Conservation (phyloP, 768 basidiomycete genomes). For the Rhodotorula graminis region DNA sequence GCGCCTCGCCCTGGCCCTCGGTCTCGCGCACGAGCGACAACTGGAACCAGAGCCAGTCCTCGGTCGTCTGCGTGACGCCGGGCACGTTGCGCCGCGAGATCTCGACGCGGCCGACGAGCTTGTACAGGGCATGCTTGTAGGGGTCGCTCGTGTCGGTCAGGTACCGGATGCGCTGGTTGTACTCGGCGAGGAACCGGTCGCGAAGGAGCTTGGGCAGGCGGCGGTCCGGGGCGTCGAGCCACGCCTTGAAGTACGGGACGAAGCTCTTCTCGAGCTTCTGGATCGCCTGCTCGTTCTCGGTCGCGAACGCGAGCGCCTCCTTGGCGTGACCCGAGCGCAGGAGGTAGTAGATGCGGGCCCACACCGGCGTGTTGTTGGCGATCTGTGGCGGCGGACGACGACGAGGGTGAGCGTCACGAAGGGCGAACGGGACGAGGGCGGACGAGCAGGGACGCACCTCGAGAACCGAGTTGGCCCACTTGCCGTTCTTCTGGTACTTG, state of each 20-base stretch:
- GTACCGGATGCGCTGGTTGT: conserved; percentile 74
- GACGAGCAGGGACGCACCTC: conserved; percentile 58
- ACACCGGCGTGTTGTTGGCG: conserved; percentile 78
- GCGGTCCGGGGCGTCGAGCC: conserved; percentile 74
- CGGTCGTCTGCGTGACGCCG: conserved; percentile 82
- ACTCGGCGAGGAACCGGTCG: conserved; percentile 61
- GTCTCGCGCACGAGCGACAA: conserved; percentile 77
- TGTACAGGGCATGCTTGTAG: conserved; percentile 93
- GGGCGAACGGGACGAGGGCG: neutral
- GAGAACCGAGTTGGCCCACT: conserved; percentile 72
- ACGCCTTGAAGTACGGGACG: conserved; percentile 71
- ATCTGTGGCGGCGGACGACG: conserved; percentile 52
- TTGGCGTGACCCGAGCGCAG: conserved; percentile 74
- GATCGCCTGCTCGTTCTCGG: conserved; percentile 60
- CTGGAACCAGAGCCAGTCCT: conserved; percentile 99
- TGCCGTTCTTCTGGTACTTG: conserved; percentile 69
- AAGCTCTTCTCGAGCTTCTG: conserved; percentile 77
- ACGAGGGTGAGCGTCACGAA: neutral
- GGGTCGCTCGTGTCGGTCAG: conserved; percentile 75
- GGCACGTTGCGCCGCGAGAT: conserved; percentile 70
- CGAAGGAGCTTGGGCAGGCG: conserved; percentile 51
- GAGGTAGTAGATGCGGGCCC: conserved; percentile 91
- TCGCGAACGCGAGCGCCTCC: conserved; percentile 74
- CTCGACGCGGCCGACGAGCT: conserved; percentile 88
- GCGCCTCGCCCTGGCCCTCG: conserved; percentile 56